Conservation (phyloP, 73 alveolate genomes). For the Paramecium pentaurelia region DNA sequence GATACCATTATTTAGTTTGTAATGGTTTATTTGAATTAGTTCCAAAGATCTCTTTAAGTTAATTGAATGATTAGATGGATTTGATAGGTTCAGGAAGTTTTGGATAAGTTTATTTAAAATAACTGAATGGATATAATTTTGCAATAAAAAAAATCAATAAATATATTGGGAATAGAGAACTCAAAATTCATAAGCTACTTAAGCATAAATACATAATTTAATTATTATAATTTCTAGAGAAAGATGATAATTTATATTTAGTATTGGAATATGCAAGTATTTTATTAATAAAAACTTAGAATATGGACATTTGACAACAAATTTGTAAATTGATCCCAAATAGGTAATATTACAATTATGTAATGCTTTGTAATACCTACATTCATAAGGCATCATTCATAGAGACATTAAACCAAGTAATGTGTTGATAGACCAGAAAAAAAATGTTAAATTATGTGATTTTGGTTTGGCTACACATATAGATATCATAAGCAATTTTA, state of each 20-base stretch:
- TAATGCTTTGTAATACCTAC: constrained; percentile 54
- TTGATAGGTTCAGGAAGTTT: not conserved
- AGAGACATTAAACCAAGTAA: constrained; percentile 75
- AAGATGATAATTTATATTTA: not conserved
- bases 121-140: constrained; percentile 26
- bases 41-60: not conserved
- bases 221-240: not conserved
- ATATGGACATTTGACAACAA: not conserved
- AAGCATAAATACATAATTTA: not conserved
- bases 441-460: constrained; percentile 60
- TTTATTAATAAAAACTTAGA: not conserved
- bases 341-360: not conserved
- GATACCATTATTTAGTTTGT: not conserved
- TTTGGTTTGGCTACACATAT: constrained; percentile 54
- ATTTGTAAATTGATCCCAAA: not conserved
- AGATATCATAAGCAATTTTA: constrained; percentile 39
- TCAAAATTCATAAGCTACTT: not conserved
- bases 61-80: not conserved
- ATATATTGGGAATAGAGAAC: not conserved
- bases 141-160: not conserved
- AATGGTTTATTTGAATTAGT: not conserved
- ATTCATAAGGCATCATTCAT: constrained; percentile 52
- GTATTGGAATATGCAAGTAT: not conserved
- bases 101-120: constrained; percentile 5
- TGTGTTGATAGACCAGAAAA: constrained; percentile 52